Evolutionary conservation across 768 basidiomycete genomes (phyloP).

Genomic region (Astraeus odoratus): DNA sequence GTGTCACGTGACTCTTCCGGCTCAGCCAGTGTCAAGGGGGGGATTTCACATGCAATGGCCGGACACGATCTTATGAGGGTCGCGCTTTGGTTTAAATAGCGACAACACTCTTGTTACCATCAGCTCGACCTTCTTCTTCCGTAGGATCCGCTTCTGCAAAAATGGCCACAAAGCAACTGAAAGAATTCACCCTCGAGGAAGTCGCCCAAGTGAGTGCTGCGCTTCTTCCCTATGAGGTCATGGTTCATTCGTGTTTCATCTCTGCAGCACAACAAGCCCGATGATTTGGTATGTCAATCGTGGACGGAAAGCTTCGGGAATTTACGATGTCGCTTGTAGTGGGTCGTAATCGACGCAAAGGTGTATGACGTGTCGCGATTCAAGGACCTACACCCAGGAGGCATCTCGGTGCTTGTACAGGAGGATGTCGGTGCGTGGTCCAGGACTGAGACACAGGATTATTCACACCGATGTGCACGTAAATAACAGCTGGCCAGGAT

Average conservation of each 20-base stretch:
- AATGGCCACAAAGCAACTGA: slow-evolving; percentile 30
- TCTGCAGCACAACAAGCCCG: slow-evolving; percentile 63
- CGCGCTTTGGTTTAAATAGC: background rate
- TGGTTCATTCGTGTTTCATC: slow-evolving; percentile 1
- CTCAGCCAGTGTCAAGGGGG: too few species aligned
- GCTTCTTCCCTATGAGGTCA: background rate
- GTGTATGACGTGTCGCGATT: slow-evolving; percentile 83
- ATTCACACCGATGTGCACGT: too few species aligned
- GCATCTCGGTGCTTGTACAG: slow-evolving; percentile 69
- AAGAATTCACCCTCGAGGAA: slow-evolving; percentile 50
- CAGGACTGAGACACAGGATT: too few species aligned
- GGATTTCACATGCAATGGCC: slow-evolving; percentile 2
- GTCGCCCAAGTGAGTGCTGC: slow-evolving; percentile 41
- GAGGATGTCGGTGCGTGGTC: slow-evolving; percentile 57
- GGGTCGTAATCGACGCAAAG: slow-evolving; percentile 80
- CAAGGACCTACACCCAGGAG: slow-evolving; percentile 78
- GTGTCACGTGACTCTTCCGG: slow-evolving; percentile 4
- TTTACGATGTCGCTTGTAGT: slow-evolving; percentile 34
- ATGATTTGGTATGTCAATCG: slow-evolving; percentile 54
- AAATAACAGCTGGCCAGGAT: slow-evolving; percentile 65
- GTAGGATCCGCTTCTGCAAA: background rate
- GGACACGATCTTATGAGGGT: slow-evolving; percentile 2
- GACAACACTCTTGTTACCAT: background rate
- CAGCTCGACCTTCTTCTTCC: background rate
- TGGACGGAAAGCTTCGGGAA: background rate